Base-by-base conservation (phyloP, 2,329 filamentous ascomycete genomes). In the Colletotrichum coccodes region DNA sequence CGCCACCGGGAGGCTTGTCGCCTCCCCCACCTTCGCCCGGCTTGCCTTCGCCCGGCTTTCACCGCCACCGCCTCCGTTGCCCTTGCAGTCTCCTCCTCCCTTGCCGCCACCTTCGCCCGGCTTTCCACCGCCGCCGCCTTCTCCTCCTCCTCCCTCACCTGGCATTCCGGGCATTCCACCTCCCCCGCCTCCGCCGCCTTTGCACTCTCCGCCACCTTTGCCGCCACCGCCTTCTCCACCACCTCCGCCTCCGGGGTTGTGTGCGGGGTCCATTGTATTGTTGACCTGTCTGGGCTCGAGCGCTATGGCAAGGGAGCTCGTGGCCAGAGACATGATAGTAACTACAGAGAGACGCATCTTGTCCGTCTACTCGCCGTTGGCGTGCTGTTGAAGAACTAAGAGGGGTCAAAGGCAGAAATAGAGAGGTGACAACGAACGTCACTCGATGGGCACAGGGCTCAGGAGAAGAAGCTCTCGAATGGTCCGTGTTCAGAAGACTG, bases 281-380 rank as follows among this genome's bases (percentile, higher is more conserved):
- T 18, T 23, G 16, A 26, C 32, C 18, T 23, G 18, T 23, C 21
- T 54, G 28, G 56, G 56, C 21, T 36, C 61, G 4, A 66, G 21
- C 28, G 61, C 56, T 6, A 69, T 26, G 42, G 61, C 66, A n/a
- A 69, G 40, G 32, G 66, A 69, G 54, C 49, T 66, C 42, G 56
- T 36, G 21, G 61, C 62, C 47, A 69, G 54, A 21, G 66, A 69
- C 21, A 69, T 16, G 23, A 69, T 42, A 18, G 66, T 57, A 42
- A 50, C 32, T 60, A 66, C 9, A 47, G 66, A 69, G 9, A 69
- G 61, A 54, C 66, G 66, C 66, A 69, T 69, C 6, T 28, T 60
- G 6, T 28, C 21, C 30, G 16, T 12, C 8, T 23, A 6, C 9
- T 18, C 12, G 40, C 32, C 32, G 49, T 6, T 21, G 21, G 21